Evolutionary conservation across 2,329 filamentous ascomycete genomes (phyloP).

Genomic region (Aspergillus tanneri): DNA sequence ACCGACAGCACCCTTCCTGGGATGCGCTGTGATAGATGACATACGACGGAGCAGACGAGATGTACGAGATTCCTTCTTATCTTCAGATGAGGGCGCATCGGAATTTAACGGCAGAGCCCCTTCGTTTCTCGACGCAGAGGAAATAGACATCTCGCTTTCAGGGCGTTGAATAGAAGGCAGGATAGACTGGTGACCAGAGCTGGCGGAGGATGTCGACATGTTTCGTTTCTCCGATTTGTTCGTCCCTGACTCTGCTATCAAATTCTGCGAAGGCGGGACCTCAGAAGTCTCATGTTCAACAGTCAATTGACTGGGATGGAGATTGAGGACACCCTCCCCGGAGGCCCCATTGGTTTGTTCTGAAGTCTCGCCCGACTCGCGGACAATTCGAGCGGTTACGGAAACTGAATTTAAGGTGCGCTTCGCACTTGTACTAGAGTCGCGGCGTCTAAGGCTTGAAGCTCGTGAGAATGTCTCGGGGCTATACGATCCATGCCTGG

Average conservation of each 20-base stretch:
- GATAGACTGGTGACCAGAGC: conserved; percentile 43
- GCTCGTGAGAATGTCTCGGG: conserved; percentile 32
- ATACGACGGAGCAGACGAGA: conserved; percentile 66
- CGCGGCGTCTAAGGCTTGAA: conserved; percentile 32
- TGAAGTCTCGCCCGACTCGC: conserved; percentile 54
- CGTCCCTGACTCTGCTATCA: conserved; percentile 19
- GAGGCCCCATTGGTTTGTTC: conserved; percentile 27
- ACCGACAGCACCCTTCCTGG: conserved; percentile 49
- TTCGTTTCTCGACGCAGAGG: conserved; percentile 41
- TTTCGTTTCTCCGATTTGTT: conserved; percentile 35
- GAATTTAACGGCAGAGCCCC: conserved; percentile 29
- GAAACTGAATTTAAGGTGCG: conserved; percentile 70
- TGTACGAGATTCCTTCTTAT: conserved; percentile 56
- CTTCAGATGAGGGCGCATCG: conserved; percentile 42
- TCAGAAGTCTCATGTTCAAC: conserved; percentile 63
- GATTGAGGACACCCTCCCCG: conserved; percentile 40
- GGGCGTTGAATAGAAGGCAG: conserved; percentile 34
- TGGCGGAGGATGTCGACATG: conserved; percentile 42
- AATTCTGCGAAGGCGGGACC: conserved; percentile 17
- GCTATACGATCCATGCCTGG: conserved; percentile 29
- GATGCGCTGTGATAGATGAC: conserved; percentile 57
- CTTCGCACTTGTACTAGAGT: conserved; percentile 24
- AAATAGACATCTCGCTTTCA: conserved; percentile 42
- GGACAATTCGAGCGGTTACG: conserved; percentile 79
- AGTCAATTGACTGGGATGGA: conserved; percentile 58